These are phyloP conservation scores for Penicillium corylophilum DNA, from an alignment of 2,329 filamentous ascomycete species.

Conservation along the genomic window DNA sequence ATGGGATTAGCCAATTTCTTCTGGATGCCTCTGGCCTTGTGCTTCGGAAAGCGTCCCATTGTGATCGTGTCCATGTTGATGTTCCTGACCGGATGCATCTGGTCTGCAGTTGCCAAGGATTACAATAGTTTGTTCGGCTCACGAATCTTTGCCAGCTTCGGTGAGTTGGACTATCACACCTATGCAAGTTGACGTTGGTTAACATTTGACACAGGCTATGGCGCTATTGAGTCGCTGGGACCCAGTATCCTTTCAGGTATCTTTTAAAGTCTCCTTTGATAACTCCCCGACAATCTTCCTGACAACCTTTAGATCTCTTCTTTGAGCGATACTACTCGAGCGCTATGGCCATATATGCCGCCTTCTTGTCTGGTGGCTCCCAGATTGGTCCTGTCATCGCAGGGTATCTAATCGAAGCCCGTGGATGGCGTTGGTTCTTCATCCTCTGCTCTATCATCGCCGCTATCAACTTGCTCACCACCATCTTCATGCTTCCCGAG, in stretches of 20 bases:
- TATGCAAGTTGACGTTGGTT: not conserved
- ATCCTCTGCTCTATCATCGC: slow-evolving; percentile 35
- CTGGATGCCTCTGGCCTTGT: slow-evolving; percentile 39
- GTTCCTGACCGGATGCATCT: slow-evolving; percentile 32
- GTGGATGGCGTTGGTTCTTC: slow-evolving; percentile 42
- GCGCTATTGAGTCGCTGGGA: slow-evolving; percentile 33
- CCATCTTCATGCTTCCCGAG: slow-evolving; percentile 38
- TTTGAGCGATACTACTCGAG: slow-evolving; percentile 28
- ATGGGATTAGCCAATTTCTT: slow-evolving; percentile 32
- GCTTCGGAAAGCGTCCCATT: slow-evolving; percentile 39
- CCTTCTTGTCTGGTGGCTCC: slow-evolving; percentile 34
- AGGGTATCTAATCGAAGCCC: slow-evolving; percentile 32
- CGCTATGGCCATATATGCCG: slow-evolving; percentile 36
- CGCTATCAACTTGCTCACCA: slow-evolving; percentile 29
- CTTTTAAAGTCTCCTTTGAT: not conserved
- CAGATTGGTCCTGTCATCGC: slow-evolving; percentile 38
- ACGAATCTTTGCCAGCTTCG: slow-evolving; percentile 34
- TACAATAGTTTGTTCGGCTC: slow-evolving; percentile 34
- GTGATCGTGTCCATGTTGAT: slow-evolving; percentile 33
- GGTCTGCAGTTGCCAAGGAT: slow-evolving; percentile 32
- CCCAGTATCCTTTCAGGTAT: slow-evolving; percentile 34
- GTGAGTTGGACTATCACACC: slow-evolving; percentile 3
- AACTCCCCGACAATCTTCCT: not conserved
- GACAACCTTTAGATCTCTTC: slow-evolving; percentile 25
- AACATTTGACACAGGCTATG: slow-evolving; percentile 17